Percentiles rank a stretch among this genome's conserved stretches.
Conservation (phyloP, 805 yeast genomes). For the Hemisphaericaspora nanyangensis region DNA sequence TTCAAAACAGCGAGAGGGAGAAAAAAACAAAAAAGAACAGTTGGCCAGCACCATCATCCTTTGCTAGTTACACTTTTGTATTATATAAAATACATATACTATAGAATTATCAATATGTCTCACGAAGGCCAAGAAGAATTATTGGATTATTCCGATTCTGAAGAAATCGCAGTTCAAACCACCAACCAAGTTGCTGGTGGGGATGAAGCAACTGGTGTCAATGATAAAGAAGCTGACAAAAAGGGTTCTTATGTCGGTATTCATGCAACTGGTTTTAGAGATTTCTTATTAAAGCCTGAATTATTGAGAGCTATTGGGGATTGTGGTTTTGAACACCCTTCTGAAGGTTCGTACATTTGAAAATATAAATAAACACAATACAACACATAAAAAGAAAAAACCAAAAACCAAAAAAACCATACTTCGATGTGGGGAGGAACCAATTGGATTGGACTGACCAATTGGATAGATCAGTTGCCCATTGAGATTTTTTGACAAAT, state of each 20-base stretch:
- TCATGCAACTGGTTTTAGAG: conserved; percentile 98
- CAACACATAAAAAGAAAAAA: no score
- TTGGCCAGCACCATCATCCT: neutral
- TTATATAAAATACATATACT: conserved; percentile 1
- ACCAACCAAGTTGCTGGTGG: conserved; percentile 44
- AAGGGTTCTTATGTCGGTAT: conserved; percentile 98
- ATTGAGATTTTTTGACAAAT: no score
- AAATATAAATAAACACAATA: neutral
- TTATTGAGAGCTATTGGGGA: conserved; percentile 95
- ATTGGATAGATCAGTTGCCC: no score
- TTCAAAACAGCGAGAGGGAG: no score
- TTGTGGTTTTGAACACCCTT: conserved; percentile 99
- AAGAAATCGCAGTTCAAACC: conserved; percentile 75
- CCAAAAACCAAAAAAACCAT: no score
- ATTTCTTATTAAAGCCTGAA: conserved; percentile 94
- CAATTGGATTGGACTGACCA: no score
- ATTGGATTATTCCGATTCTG: conserved; percentile 97
- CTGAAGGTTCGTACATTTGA: conserved; percentile 76
- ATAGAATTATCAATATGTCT: conserved; percentile 49
- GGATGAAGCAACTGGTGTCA: conserved; percentile 32
- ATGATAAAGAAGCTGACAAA: conserved; percentile 66
- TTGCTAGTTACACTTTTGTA: neutral
- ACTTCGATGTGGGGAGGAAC: no score
- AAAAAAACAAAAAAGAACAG: neutral
- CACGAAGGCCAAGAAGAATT: conserved; percentile 99